Evolutionary conservation across 768 basidiomycete genomes (phyloP), one percentile per base, ranked within the genome.

Genomic region (Naganishia randhawae): DNA sequence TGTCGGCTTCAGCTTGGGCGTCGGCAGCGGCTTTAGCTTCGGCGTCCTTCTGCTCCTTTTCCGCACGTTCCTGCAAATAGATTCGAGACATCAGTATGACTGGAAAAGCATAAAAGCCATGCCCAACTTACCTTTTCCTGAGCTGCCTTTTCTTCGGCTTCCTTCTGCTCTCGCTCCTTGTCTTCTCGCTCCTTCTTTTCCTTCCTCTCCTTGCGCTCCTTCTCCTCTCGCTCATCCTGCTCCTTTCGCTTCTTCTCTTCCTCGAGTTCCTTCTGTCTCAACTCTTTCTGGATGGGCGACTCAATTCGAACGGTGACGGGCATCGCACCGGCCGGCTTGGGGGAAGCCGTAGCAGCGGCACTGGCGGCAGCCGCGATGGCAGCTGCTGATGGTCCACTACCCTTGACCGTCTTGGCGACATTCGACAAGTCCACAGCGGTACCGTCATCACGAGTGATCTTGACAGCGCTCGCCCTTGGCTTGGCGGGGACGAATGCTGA

Each of bases 91-190:
- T 80, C 35, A 76, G 82, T 1, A 88, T 75, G 0, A 85, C 17
- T 81, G 0, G 85, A 35, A 5, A 31, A 32, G 33, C 54, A 6
- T 1, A 17, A 8, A 55, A 3, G 4, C n/a, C n/a, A 86, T 41
- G 86, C 84, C 73, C 86, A 75, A 53, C 86, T 86, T n/a, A 91
- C 80, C 37, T 80, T 78, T 3, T 79, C 75, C 41, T 85, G 86
- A 48, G 29, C 66, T 31, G 50, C 55, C 22, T 55, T 57, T 11
- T 50, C 42, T n/a, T 62, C 67, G 13, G n/a, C 45, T n/a, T 68
- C 67, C 52, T 71, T 72, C 37, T 66, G 32, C 16, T 71, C 73
- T 29, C 50, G 45, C 41, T 75, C 73, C 19, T 70, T 52, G 1
- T 70, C 71, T 67, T 78, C 75, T 32, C 72, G 70, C 25, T 75